Base-by-base conservation (phyloP, 2,329 filamentous ascomycete genomes). In the Microsporum audouinii region DNA sequence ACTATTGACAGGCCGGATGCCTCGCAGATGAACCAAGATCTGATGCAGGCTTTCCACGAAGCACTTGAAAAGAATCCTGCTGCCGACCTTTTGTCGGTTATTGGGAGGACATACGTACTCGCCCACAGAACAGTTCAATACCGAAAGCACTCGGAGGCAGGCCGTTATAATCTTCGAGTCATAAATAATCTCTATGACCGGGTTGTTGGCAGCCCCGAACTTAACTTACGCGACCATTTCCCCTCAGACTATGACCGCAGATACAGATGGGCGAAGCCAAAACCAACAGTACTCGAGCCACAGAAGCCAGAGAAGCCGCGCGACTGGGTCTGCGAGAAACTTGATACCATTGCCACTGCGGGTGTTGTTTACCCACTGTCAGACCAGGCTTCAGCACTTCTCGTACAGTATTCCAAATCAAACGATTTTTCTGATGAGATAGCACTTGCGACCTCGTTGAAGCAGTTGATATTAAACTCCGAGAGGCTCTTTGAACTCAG, bases 291-390 rank as follows among this genome's bases (percentile, higher is more conserved):
- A 6, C 33, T 34, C 51, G 60, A 56, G 59, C 57, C 60, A 29
- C 23, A 57, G 39, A 5, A n/a, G n/a, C 33, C 34, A 33, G 10
- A 29, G 38, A 57, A 58, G 5, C 38, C 55, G 29, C 64, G 60
- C 8, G 66, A 69, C 2, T 69, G 47, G 47, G 7, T 69, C 61
- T 58, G 65, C 23, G 63, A 58, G 31, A 61, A 60, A 8, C 65
- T 69, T 57, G 66, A 68, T 38, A 57, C 55, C 17, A 66, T 62
- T 17, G 56, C 63, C 36, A 67, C 61, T 59, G 66, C 68, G 23
- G 63, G 51, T 5, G 39, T 70, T 56, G 59, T 70, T 38, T 69
- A 59, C 58, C 65, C 66, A 49, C 61, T 70, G n/a, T 70, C 68
- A 8, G 63, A 67, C 12, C 47, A 63, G 17, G 67, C 63, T 10